phyloP scores from a whole-genome alignment of 2,329 filamentous ascomycete genomes.

The Incumbomyces lentus region DNA sequence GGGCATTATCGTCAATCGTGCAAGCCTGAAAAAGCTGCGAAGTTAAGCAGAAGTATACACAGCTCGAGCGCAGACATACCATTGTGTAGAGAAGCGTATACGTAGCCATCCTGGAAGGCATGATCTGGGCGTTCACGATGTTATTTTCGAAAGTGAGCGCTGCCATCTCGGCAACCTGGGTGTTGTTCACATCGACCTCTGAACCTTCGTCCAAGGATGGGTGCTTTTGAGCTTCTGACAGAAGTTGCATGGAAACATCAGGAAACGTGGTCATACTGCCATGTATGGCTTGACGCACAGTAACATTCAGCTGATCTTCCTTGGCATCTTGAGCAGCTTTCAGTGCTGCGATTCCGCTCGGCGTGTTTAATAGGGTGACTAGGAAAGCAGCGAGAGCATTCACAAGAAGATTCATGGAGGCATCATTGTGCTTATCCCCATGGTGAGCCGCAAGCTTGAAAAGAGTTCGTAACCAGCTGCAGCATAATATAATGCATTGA shows the following conservation, averaged over 20 bases:
- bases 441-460: constrained; percentile 2
- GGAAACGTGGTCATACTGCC: constrained; percentile 4
- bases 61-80: constrained; percentile 37
- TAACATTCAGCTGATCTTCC: constrained; percentile 3
- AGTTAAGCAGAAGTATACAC: constrained; percentile 24
- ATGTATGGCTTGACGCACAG: constrained; percentile 4
- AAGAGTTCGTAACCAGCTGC: constrained; percentile 5
- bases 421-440: constrained; percentile 1
- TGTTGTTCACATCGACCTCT: background rate
- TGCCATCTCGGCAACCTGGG: constrained; percentile 13
- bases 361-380: background rate
- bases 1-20: constrained; percentile 65
- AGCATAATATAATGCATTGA: constrained; percentile 3
- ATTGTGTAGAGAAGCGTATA: constrained; percentile 78
- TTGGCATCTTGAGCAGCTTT: background rate
- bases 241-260: constrained; percentile 5
- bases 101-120: constrained; percentile 69
- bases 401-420: constrained; percentile 1
- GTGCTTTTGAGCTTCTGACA: constrained; percentile 7
- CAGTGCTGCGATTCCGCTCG: background rate
- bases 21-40: constrained; percentile 69
- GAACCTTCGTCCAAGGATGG: background rate
- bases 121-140: constrained; percentile 56
- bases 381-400: constrained; percentile 1
- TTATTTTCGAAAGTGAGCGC: constrained; percentile 43